Evolutionary conservation across 257 asterid species (phyloP).

Genomic region (Solanum medicagineum): DNA sequence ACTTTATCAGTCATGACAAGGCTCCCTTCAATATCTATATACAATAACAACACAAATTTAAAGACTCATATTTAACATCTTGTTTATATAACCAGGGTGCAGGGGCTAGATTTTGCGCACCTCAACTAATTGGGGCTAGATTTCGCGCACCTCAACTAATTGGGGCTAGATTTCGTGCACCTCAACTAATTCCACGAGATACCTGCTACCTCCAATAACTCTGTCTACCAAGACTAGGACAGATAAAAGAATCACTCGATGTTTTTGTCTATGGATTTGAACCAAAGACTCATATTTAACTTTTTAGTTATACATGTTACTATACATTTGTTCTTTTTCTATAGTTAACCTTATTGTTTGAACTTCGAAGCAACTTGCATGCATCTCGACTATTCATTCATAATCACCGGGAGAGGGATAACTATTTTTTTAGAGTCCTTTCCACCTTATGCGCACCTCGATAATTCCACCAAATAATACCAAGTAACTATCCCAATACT

Average conservation of each 20-base stretch:
- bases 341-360: not conserved
- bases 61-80: not conserved
- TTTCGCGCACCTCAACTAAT: no score
- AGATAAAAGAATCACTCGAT: no score
- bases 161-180: no score
- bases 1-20: no score
- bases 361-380: not conserved
- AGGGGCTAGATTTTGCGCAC: no score
- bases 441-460: not conserved
- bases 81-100: no score
- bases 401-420: not conserved
- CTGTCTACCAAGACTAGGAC: no score
- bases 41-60: not conserved
- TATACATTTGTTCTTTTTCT: not conserved
- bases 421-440: fast-evolving
- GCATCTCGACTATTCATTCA: not conserved
- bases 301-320: not conserved
- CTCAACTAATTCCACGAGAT: no score
- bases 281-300: no score
- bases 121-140: no score
- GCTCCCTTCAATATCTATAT: not conserved
- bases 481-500: not conserved
- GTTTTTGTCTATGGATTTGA: no score
- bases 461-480: not conserved
- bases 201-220: no score